Base-by-base conservation (phyloP, 768 basidiomycete species). In the Suillus luteus region DNA sequence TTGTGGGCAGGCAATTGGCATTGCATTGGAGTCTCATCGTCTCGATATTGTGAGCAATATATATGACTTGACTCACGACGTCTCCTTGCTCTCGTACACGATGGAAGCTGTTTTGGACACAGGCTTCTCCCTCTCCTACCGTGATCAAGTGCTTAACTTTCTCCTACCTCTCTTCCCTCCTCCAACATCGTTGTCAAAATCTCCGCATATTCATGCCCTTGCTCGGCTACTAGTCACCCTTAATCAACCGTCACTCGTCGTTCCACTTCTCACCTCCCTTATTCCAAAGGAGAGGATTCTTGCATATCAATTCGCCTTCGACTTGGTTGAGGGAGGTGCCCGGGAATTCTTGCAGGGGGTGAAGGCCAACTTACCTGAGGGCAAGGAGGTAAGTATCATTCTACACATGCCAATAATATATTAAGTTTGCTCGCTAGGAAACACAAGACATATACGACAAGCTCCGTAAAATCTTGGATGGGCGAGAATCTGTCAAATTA, bases 301-400 rank as follows among this genome's bases (percentile, higher is more conserved):
- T 31, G 95, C 95, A 1, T 96, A 95, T 75, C 97, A 99, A 74
- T 87, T 98, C 72, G 95, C 92, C 0, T 99, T 99, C 73, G 97
- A 99, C 77, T 79, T 99, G 55, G 92, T 91, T 15, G 96, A 98
- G 77, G 93, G 95, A 41, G 96, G 94, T 0, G 86, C 92, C 3
- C 95, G 96, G 74, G 95, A 96, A 70, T 99, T 94, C 78, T 80
- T 98, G 52, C 90, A 94, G 70, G 86, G 81, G 52, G 82, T 97
- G 31, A 83, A 88, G 62, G 84, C 77, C 55, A 84, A 85, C 33
- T 78, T 94, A 12, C 93, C 91, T 27, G 83, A 86, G 66, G 90
- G 86, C 41, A 82, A 86, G 63, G 81, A 83, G 73, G 91, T 90
- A 72, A 67, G 82, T 75, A 41, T 61, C 19, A 12, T 55, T 54